These are phyloP conservation scores for Lentinula sp. DNA, from an alignment of 768 basidiomycete species.

Conservation along the genomic window DNA sequence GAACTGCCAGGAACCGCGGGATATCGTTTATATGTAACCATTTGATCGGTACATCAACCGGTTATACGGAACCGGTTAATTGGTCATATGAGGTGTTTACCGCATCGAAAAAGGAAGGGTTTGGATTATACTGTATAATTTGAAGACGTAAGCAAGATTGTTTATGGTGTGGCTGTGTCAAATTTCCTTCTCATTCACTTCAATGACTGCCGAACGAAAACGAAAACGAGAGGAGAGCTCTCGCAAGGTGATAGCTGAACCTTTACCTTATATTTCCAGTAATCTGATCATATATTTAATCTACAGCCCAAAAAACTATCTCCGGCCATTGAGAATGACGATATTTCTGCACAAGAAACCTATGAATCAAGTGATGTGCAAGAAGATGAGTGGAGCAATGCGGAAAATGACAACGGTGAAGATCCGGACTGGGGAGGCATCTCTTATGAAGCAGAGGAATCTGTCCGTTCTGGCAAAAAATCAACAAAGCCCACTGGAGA, in stretches of 20 bases:
- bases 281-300: not conserved
- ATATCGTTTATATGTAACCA: too few relatives aligned
- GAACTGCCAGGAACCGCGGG: too few relatives aligned
- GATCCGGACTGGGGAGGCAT: conserved; percentile 15
- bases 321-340: not conserved
- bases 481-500: conserved; percentile 53
- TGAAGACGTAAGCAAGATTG: too few relatives aligned
- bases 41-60: too few relatives aligned
- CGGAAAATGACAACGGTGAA: not conserved
- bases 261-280: not conserved
- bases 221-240: conserved; percentile 17
- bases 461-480: conserved; percentile 14
- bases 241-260: conserved; percentile 11
- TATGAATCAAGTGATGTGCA: not conserved
- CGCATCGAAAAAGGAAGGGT: too few relatives aligned
- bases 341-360: conserved; percentile 3
- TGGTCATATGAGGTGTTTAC: too few relatives aligned
- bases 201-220: conserved; percentile 12
- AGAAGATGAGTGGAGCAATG: not conserved
- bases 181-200: not conserved
- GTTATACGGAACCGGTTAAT: too few relatives aligned
- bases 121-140: too few relatives aligned
- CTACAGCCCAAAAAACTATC: conserved; percentile 6
- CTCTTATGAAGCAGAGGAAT: not conserved
- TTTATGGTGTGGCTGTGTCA: not conserved